Percentiles rank a stretch among this genome's conserved stretches.
Conservation (phyloP, 257 asterid species). For the Orobanche coerulescens region DNA sequence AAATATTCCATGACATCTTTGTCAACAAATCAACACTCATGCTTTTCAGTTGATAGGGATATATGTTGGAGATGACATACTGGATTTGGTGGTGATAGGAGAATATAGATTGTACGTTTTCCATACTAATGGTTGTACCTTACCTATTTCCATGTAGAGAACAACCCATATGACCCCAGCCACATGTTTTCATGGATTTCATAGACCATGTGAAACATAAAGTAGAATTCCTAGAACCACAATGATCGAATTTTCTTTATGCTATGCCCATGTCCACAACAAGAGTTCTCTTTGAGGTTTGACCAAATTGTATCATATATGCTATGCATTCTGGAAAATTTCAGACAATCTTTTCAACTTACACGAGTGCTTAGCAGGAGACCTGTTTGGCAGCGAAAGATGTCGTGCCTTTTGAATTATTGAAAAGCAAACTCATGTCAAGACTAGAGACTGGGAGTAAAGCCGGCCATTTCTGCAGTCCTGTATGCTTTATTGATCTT, state of each 20-base stretch:
- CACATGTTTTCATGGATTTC: conserved; percentile 96
- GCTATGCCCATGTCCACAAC: conserved; percentile 84
- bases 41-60: conserved; percentile 72
- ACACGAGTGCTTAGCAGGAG: conserved; percentile 45
- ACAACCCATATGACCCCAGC: conserved; percentile 82
- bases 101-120: neutral
- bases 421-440: conserved; percentile 70
- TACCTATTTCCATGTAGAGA: conserved; percentile 59
- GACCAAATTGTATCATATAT: conserved; percentile 3
- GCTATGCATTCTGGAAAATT: neutral
- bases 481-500: no score
- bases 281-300: conserved; percentile 85
- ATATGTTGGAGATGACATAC: conserved; percentile 30
- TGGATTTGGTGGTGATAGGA: no score
- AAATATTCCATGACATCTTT: conserved; percentile 8
- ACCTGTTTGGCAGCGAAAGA: conserved; percentile 93
- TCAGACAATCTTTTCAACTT: neutral
- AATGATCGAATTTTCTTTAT: conserved; percentile 74
- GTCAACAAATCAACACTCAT: conserved; percentile 8
- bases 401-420: conserved; percentile 84
- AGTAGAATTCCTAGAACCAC: conserved; percentile 46
- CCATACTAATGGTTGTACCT: neutral
- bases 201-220: conserved; percentile 52
- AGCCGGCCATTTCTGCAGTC: no score
- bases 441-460: conserved; percentile 86